These are phyloP conservation scores for Poa annua DNA, from an alignment of 176 grass and related monocot genomes.

Conservation along the genomic window DNA sequence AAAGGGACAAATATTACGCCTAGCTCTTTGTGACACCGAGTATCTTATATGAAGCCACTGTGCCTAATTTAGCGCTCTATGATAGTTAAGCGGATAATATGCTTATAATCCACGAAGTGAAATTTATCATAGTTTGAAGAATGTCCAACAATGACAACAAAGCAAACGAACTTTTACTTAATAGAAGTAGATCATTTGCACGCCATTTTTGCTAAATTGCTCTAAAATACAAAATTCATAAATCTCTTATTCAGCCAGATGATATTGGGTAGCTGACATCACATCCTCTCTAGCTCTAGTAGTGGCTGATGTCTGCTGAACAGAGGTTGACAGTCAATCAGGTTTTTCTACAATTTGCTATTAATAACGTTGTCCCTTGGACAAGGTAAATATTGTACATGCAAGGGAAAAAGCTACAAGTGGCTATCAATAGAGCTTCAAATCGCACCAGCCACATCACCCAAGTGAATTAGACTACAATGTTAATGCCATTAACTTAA, in stretches of 20 bases:
- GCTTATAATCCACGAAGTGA: neutral
- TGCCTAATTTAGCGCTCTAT: neutral
- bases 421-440: neutral
- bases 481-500: neutral
- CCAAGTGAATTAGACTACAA: neutral
- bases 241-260: neutral
- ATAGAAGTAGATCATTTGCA: neutral
- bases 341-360: neutral
- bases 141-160: neutral
- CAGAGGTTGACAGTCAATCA: neutral
- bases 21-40: neutral
- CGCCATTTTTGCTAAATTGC: neutral
- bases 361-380: neutral
- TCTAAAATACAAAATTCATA: neutral
- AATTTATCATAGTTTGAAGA: neutral
- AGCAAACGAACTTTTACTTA: neutral
- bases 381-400: neutral
- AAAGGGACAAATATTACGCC: neutral
- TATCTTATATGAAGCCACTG: neutral
- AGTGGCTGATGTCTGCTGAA: neutral
- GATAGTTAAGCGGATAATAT: constrained; percentile 12
- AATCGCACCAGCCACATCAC: neutral
- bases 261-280: neutral
- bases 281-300: neutral
- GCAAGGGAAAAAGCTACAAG: neutral